Percentiles rank a stretch among this genome's conserved stretches.
These are phyloP conservation scores for Nicotiana rustica DNA, from an alignment of 305 asterid genomes.

Conservation along the genomic window DNA sequence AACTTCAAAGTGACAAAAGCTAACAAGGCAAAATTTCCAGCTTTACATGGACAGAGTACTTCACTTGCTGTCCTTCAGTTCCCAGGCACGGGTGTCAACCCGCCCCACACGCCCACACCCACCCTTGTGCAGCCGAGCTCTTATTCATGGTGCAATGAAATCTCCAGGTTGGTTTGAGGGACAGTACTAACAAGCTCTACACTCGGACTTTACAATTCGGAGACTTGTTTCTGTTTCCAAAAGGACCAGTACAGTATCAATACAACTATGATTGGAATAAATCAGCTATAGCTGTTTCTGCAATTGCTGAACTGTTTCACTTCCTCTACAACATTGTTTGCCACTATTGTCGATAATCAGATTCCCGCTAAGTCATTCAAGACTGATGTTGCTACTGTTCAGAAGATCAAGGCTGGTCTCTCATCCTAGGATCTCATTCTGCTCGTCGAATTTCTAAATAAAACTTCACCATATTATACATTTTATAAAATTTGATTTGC, in stretches of 20 bases:
- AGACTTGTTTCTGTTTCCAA: constrained; percentile 41
- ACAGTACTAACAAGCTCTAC: background rate
- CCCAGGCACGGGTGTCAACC: constrained; percentile 6
- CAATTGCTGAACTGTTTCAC: constrained; percentile 30
- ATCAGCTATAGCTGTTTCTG: constrained; percentile 34
- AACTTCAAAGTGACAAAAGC: constrained; percentile 25
- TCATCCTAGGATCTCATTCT: background rate
- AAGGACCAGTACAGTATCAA: constrained; percentile 45
- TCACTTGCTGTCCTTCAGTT: constrained; percentile 26
- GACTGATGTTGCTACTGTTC: constrained; percentile 36
- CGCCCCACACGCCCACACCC: constrained; percentile 22
- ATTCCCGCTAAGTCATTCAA: constrained; percentile 36
- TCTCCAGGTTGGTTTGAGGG: constrained; percentile 5
- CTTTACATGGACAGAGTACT: constrained; percentile 28
- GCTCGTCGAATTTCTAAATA: too few relatives aligned
- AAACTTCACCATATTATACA: too few relatives aligned
- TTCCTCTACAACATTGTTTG: constrained; percentile 30
- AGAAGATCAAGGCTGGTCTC: constrained; percentile 40
- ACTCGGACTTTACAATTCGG: constrained; percentile 18
- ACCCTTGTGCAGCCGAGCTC: constrained; percentile 25
- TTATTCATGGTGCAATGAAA: constrained; percentile 12
- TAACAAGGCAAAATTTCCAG: constrained; percentile 14
- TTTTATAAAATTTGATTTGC: too few relatives aligned
- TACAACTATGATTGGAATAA: constrained; percentile 15
- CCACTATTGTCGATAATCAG: constrained; percentile 29